These are phyloP conservation scores for Achaetomiella virescens DNA, from an alignment of 495 filamentous ascomycete species.

Conservation along the genomic window DNA sequence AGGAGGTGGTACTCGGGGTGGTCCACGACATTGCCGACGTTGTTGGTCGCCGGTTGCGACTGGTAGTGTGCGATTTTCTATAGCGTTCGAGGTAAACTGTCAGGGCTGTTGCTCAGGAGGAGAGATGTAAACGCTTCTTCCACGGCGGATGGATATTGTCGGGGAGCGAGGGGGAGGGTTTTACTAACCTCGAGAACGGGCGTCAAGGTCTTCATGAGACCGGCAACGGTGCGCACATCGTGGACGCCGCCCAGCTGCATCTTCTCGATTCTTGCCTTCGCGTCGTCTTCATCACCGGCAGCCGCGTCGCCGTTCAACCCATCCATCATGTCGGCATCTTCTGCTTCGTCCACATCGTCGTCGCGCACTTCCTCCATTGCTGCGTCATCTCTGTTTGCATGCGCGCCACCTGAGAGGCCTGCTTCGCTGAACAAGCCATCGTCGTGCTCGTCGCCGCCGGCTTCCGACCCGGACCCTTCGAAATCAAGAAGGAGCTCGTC, in stretches of 20 bases:
- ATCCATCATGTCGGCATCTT: constrained; percentile 44
- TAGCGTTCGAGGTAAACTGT: constrained; percentile 45
- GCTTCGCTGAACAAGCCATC: constrained; percentile 35
- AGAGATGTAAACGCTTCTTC: constrained; percentile 45
- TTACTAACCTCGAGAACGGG: constrained; percentile 71
- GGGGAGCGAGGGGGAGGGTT: constrained; percentile 8
- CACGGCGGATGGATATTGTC: constrained; percentile 15
- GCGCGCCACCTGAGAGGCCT: constrained; percentile 12
- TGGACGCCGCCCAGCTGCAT: constrained; percentile 65
- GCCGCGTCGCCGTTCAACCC: constrained; percentile 37
- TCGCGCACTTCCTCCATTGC: constrained; percentile 27
- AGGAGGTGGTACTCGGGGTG: constrained; percentile 81
- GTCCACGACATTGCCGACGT: constrained; percentile 70
- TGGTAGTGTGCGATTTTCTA: constrained; percentile 75
- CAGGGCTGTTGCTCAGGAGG: constrained; percentile 47
- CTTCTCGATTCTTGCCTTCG: constrained; percentile 69
- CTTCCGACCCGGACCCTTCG: constrained; percentile 63
- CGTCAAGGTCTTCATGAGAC: constrained; percentile 67
- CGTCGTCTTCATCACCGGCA: constrained; percentile 57
- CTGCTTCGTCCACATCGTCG: constrained; percentile 42
- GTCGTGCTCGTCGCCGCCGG: constrained; percentile 48
- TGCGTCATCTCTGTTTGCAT: constrained; percentile 21
- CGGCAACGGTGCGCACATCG: constrained; percentile 69
- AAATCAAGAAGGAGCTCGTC: constrained; percentile 88
- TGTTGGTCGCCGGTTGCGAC: constrained; percentile 55